Percentiles rank a stretch among this genome's conserved stretches.
Evolutionary conservation across 345 rosid genomes (phyloP).

Genomic region (Camelina hispida): DNA sequence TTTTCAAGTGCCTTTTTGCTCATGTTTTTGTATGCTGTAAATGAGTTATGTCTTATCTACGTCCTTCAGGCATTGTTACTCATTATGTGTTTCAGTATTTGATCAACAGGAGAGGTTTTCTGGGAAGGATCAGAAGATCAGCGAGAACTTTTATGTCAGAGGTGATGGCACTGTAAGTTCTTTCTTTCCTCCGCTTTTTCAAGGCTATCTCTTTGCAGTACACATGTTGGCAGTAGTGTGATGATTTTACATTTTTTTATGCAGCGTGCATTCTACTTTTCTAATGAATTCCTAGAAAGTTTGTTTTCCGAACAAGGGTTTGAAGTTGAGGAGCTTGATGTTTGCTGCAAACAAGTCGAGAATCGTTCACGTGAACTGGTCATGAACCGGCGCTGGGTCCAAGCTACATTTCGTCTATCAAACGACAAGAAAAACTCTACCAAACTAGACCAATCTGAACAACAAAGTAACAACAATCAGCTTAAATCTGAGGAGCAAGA

Average conservation of each 20-base stretch:
- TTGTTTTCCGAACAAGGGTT: constrained; percentile 75
- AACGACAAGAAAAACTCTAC: constrained; percentile 32
- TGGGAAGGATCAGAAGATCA: constrained; percentile 82
- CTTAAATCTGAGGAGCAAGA: constrained; percentile 33
- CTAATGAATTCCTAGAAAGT: constrained; percentile 71
- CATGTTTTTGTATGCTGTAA: neutral
- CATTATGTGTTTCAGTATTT: constrained; percentile 26
- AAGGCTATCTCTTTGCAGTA: neutral
- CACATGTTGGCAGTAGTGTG: constrained; percentile 6
- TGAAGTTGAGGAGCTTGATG: constrained; percentile 68
- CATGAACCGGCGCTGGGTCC: constrained; percentile 96
- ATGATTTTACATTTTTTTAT: constrained; percentile 14
- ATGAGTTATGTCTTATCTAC: constrained; percentile 4
- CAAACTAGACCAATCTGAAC: constrained; percentile 40
- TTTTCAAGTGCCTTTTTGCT: too few species aligned
- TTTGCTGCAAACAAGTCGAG: constrained; percentile 94
- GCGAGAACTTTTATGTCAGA: constrained; percentile 88
- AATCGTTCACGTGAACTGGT: constrained; percentile 83
- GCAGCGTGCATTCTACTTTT: constrained; percentile 94
- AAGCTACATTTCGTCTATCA: constrained; percentile 70
- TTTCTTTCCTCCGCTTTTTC: constrained; percentile 12
- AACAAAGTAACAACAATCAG: constrained; percentile 36
- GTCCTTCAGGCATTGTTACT: neutral
- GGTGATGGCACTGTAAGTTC: constrained; percentile 96
- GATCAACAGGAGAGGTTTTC: constrained; percentile 78